A percentile compares a stretch with the other conserved stretches of the same genome.
These are phyloP conservation scores for Candida succiphila DNA, from an alignment of 805 yeast genomes.

Conservation along the genomic window DNA sequence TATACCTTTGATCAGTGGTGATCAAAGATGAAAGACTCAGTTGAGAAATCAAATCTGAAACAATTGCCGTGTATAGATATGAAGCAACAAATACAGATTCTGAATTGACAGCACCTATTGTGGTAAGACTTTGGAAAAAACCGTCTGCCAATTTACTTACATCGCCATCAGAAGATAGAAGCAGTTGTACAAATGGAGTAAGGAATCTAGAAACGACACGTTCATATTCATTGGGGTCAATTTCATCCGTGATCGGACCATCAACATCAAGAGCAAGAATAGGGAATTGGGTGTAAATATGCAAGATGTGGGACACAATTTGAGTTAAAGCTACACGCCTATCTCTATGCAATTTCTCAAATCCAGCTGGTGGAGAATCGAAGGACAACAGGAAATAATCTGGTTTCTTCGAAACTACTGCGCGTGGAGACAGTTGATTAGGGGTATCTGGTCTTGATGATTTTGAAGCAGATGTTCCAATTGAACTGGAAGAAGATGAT, in stretches of 20 bases:
- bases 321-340: not conserved
- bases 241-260: not conserved
- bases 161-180: conserved; percentile 25
- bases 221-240: not conserved
- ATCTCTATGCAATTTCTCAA: not conserved
- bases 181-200: conserved; percentile 25
- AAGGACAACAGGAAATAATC: not conserved
- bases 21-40: conserved; percentile 11
- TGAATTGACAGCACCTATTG: conserved; percentile 20
- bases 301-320: not conserved
- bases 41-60: conserved; percentile 27
- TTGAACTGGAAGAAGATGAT: too few relatives aligned
- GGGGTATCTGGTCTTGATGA: too few relatives aligned
- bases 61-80: conserved; percentile 27
- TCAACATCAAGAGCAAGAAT: not conserved
- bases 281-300: not conserved
- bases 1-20: conserved; percentile 14
- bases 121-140: conserved; percentile 23
- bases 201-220: conserved; percentile 5
- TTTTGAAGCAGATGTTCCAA: too few relatives aligned
- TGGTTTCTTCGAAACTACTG: too few relatives aligned
- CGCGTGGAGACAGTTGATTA: too few relatives aligned
- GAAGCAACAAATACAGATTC: conserved; percentile 22
- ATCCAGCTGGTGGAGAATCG: not conserved
- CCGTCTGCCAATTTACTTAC: conserved; percentile 25